Conservation (phyloP, 257 asterid genomes). For the Thymus mandschuricus region DNA sequence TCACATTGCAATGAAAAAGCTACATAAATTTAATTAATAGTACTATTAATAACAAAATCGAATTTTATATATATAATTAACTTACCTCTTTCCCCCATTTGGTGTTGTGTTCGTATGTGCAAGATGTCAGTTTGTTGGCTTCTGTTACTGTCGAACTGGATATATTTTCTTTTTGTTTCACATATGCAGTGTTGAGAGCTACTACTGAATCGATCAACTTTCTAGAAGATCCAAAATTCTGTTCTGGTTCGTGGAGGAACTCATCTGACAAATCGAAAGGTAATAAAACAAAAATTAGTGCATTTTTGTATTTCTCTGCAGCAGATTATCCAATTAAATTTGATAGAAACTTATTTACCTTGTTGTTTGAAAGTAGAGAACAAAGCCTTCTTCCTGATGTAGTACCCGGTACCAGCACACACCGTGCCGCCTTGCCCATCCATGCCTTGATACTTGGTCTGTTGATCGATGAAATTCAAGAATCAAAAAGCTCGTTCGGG, state of each 20-base stretch:
- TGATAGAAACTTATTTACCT: conserved; percentile 27
- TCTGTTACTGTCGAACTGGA: conserved; percentile 49
- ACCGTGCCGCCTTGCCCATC: conserved; percentile 69
- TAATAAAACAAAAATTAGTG: no score
- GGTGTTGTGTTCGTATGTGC: conserved; percentile 69
- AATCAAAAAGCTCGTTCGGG: not conserved
- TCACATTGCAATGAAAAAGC: no score
- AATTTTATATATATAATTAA: not conserved
- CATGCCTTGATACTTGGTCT: conserved; percentile 93
- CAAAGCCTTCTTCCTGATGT: conserved; percentile 65
- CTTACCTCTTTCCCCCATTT: conserved; percentile 82
- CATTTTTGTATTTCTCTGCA: no score
- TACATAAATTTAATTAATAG: no score
- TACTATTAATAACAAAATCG: not conserved
- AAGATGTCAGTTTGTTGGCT: conserved; percentile 68
- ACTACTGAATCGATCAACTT: conserved; percentile 53
- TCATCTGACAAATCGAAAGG: conserved; percentile 32
- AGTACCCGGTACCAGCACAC: conserved; percentile 81
- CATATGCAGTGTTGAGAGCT: conserved; percentile 31
- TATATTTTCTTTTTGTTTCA: conserved; percentile 10
- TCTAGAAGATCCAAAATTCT: conserved; percentile 54
- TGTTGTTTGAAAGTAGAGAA: conserved; percentile 52
- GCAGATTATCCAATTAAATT: no score
- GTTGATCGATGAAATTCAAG: conserved; percentile 3
- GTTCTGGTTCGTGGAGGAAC: conserved; percentile 43